A percentile compares a stretch with the other conserved stretches of the same genome.
Conservation (phyloP, 805 yeast genomes). For the Pichia eremophila region DNA sequence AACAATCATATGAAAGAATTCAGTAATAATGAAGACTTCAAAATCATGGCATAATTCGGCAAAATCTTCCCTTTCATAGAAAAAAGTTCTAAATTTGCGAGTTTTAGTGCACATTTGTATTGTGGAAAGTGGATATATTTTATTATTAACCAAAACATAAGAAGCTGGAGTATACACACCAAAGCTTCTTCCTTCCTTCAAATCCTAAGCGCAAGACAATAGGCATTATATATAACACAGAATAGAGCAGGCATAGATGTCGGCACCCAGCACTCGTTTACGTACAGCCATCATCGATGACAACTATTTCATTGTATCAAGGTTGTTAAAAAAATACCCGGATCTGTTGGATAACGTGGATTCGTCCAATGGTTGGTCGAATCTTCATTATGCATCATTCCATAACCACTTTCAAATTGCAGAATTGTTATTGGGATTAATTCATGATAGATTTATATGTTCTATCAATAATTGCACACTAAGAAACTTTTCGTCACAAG, state of each 20-base stretch:
- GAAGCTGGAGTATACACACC: too few species aligned
- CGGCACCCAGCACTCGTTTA: slow-evolving; percentile 56
- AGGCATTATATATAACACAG: not conserved
- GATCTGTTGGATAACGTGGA: slow-evolving; percentile 61
- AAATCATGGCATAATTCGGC: too few species aligned
- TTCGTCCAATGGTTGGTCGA: slow-evolving; percentile 70
- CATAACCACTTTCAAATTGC: slow-evolving; percentile 58
- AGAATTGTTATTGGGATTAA: slow-evolving; percentile 17
- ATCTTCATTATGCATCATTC: slow-evolving; percentile 71
- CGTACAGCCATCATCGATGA: slow-evolving; percentile 59
- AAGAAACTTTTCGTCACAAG: not conserved
- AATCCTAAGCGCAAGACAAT: not conserved
- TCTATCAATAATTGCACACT: not conserved
- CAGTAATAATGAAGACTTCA: too few species aligned
- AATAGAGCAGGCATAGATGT: slow-evolving; percentile 27
- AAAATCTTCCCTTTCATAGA: too few species aligned
- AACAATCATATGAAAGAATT: too few species aligned
- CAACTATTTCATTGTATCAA: slow-evolving; percentile 50
- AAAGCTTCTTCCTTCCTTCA: too few species aligned
- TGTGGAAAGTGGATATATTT: too few species aligned
- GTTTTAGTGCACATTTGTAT: too few species aligned
- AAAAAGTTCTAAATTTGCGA: too few species aligned
- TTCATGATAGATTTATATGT: slow-evolving; percentile 9
- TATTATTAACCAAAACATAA: too few species aligned
- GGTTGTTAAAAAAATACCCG: slow-evolving; percentile 61